These are phyloP conservation scores for Auricularia cornea DNA, from an alignment of 768 basidiomycete genomes.

Conservation along the genomic window DNA sequence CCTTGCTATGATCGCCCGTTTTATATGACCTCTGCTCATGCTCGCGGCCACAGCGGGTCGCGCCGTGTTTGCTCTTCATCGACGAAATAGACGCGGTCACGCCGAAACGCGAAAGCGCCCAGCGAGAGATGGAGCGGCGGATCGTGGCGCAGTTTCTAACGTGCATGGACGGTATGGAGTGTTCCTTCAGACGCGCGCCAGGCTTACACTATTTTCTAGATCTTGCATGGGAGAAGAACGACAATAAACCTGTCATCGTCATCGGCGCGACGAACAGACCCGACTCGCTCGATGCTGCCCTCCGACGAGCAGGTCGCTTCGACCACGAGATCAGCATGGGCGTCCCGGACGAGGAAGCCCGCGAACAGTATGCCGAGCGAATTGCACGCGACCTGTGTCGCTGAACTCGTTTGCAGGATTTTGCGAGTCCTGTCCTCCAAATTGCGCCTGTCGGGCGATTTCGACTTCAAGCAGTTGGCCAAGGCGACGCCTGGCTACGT, in stretches of 20 bases:
- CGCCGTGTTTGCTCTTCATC: slow-evolving; percentile 91
- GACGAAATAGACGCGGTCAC: slow-evolving; percentile 99
- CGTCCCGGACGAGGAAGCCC: slow-evolving; percentile 85
- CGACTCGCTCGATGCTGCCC: slow-evolving; percentile 87
- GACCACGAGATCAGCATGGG: slow-evolving; percentile 98
- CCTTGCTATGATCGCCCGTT: too few species aligned
- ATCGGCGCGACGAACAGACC: slow-evolving; percentile 96
- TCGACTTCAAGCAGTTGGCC: slow-evolving; percentile 77
- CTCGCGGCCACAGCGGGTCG: slow-evolving; percentile 53
- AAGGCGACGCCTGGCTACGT: slow-evolving; percentile 97
- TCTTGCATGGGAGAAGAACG: slow-evolving; percentile 90
- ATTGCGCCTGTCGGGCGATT: slow-evolving; percentile 77
- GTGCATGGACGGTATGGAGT: slow-evolving; percentile 87
- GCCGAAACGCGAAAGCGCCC: slow-evolving; percentile 94
- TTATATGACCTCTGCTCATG: slow-evolving; percentile 1
- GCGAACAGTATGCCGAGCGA: slow-evolving; percentile 85
- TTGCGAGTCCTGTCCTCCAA: slow-evolving; percentile 77
- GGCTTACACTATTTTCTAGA: slow-evolving; percentile 41
- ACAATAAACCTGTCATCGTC: slow-evolving; percentile 86
- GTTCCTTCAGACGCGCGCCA: neutral
- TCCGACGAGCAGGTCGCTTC: slow-evolving; percentile 89
- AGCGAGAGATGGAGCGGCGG: slow-evolving; percentile 94
- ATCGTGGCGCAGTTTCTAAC: slow-evolving; percentile 97
- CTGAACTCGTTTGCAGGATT: slow-evolving; percentile 47
- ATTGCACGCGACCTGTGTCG: too few species aligned